Evolutionary conservation across 1,284 basidiomycete genomes (phyloP).

Genomic region (Rhizoctonia solani): DNA sequence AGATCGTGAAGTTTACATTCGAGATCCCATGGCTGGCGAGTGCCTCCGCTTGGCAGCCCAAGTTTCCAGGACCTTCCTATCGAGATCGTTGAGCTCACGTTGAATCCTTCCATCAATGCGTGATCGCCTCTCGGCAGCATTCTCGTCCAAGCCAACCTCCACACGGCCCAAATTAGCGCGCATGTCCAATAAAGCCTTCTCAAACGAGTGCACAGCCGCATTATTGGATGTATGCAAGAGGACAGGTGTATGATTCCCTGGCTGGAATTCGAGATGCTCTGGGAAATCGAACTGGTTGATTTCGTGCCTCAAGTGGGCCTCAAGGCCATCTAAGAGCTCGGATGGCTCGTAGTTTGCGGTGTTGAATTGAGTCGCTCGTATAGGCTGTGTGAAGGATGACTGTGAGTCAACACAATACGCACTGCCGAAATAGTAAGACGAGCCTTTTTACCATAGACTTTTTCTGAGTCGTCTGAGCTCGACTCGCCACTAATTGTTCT

Average conservation of each 20-base stretch:
- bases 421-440: background rate
- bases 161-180: background rate
- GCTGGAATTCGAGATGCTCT: constrained; percentile 12
- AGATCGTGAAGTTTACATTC: too few relatives aligned
- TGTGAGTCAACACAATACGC: background rate
- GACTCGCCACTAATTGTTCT: background rate
- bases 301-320: constrained; percentile 9
- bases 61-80: constrained; percentile 16
- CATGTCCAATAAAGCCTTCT: constrained; percentile 7
- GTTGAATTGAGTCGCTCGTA: background rate
- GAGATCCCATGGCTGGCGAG: background rate
- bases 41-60: constrained; percentile 19
- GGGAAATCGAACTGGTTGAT: constrained; percentile 26
- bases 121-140: constrained; percentile 37
- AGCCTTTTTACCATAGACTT: constrained; percentile 9
- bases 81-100: constrained; percentile 14
- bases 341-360: background rate
- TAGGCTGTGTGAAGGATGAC: background rate
- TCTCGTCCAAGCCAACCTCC: constrained; percentile 38
- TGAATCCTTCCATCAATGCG: background rate
- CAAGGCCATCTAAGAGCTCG: constrained; percentile 5
- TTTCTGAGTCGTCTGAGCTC: background rate
- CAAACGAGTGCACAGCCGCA: background rate
- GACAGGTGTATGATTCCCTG: background rate
- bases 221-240: constrained; percentile 13